Evolutionary conservation across 2,329 filamentous ascomycete species (phyloP).

Genomic region (Mollisiaceae sp.): DNA sequence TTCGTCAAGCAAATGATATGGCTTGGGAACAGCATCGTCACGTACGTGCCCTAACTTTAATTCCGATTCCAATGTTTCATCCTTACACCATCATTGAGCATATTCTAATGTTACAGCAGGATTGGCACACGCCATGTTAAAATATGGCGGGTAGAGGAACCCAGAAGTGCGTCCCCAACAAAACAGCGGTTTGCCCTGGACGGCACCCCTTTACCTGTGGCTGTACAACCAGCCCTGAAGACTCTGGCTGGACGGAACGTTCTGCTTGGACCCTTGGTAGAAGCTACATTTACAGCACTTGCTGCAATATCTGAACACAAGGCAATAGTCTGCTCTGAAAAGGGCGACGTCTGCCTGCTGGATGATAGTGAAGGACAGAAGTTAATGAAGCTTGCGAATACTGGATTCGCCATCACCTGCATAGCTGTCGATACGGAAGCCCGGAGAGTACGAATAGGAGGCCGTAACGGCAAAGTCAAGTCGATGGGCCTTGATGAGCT

Average conservation of each 20-base stretch:
- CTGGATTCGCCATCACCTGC: constrained; percentile 63
- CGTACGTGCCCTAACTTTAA: constrained; percentile 49
- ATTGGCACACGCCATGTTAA: constrained; percentile 92
- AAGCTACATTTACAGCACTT: constrained; percentile 83
- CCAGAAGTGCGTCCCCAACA: constrained; percentile 60
- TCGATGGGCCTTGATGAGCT: constrained; percentile 55
- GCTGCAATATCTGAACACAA: constrained; percentile 73
- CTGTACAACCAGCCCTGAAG: constrained; percentile 57
- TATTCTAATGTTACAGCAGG: constrained; percentile 37
- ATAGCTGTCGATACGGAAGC: constrained; percentile 44
- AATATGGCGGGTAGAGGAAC: constrained; percentile 85
- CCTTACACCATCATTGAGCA: not conserved
- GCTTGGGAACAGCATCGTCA: constrained; percentile 84
- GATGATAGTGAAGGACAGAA: constrained; percentile 75
- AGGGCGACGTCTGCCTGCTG: constrained; percentile 88
- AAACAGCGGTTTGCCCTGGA: constrained; percentile 64
- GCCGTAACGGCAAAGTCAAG: constrained; percentile 49
- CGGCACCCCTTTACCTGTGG: constrained; percentile 42
- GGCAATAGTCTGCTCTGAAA: constrained; percentile 84
- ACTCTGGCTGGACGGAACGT: constrained; percentile 87
- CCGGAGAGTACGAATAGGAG: constrained; percentile 45
- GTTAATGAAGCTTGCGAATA: constrained; percentile 67
- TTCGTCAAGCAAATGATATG: constrained; percentile 86
- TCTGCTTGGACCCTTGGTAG: constrained; percentile 78
- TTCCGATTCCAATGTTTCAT: not conserved